Percentiles rank a stretch among this genome's conserved stretches.
Conservation (phyloP, 1,139 yeast species). For the Saccharomycopsis hybrid region DNA sequence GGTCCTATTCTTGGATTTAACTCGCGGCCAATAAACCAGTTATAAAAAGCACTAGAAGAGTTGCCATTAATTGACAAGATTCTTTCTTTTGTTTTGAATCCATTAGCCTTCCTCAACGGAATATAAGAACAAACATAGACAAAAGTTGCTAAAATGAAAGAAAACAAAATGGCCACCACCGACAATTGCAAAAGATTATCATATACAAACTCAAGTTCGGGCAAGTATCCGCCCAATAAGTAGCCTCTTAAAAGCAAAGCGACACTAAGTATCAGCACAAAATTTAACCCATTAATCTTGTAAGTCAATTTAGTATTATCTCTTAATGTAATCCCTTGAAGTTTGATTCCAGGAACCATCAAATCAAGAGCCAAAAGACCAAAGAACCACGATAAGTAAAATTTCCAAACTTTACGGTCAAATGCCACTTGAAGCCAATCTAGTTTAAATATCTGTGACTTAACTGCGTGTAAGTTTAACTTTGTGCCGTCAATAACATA, state of each 20-base stretch:
- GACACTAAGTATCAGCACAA: constrained; percentile 38
- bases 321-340: constrained; percentile 64
- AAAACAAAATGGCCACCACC: constrained; percentile 55
- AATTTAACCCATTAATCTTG: constrained; percentile 72
- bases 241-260: constrained; percentile 46
- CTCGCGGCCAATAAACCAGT: constrained; percentile 97
- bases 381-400: constrained; percentile 71
- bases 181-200: constrained; percentile 61
- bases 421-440: constrained; percentile 28
- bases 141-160: constrained; percentile 54
- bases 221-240: constrained; percentile 48
- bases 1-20: constrained; percentile 83
- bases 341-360: constrained; percentile 63
- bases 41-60: constrained; percentile 67
- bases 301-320: constrained; percentile 68
- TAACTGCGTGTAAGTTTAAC: constrained; percentile 36
- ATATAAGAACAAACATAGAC: constrained; percentile 66
- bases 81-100: constrained; percentile 52
- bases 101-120: constrained; percentile 47
- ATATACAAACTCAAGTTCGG: constrained; percentile 75
- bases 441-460: constrained; percentile 21
- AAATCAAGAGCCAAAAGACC: constrained; percentile 57
- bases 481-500: constrained; percentile 46
- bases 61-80: constrained; percentile 85
- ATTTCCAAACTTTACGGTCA: constrained; percentile 48